Base-by-base conservation (phyloP, 768 basidiomycete species). In the Epithele typhae region DNA sequence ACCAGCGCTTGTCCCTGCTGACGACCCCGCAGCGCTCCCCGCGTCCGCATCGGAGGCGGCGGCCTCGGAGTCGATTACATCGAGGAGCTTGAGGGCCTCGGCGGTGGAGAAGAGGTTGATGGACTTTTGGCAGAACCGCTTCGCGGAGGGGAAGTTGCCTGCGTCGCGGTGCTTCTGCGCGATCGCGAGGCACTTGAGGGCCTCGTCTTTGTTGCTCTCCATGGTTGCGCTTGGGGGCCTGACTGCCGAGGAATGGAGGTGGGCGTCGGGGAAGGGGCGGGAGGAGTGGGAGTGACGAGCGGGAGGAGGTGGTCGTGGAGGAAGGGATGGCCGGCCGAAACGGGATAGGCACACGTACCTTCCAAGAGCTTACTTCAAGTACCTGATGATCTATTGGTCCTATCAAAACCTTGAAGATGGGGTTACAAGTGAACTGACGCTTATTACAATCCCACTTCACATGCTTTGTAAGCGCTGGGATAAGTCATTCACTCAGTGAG, bases 121-220 rank as follows among this genome's bases (percentile, higher is more conserved):
- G 10, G 87, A 91, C 68, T 97, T 97, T 65, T 84, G 79, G 51
- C 83, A 86, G 71, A 97, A 94, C 64, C 90, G 91, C 61, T 84
- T 80, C 1, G 94, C 92, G 2, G 87, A 81, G 35, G 83, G 52
- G 45, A 81, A 68, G 64, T 94, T 91, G 39, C 79, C 82, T 37
- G 80, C 71, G 44, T 82, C 77, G 51, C 78, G 74, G 64, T 93
- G 83, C 58, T 78, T 79, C 60, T 82, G 80, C 3, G 93, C 86
- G 53, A 96, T 89, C 39, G 68, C 63, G 41, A 95, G 76, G 61
- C 89, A 91, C 57, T 86, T 82, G 47, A 85, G 64, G 27, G 92
- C 92, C 67, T 95, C 92, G 61, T 95, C 92, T 56, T 81, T 89
- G 74, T 95, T 95, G 66, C 84, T 83, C 65, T 88, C 87, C 87